A percentile compares a stretch with the other conserved stretches of the same genome.
These are phyloP conservation scores for Aspergillus caelatus DNA, from an alignment of 2,329 filamentous ascomycete species.

Conservation along the genomic window DNA sequence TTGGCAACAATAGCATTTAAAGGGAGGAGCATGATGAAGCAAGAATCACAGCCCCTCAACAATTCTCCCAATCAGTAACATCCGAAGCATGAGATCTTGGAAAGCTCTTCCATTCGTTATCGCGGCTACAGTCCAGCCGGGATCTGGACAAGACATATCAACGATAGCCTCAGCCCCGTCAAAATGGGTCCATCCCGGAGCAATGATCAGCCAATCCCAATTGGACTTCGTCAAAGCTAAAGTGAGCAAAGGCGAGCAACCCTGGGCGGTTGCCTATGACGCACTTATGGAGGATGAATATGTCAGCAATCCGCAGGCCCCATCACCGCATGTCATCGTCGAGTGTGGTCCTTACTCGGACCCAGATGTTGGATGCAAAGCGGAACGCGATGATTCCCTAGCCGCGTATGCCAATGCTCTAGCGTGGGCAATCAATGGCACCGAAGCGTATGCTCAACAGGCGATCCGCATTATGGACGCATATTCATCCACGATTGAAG, in stretches of 20 bases:
- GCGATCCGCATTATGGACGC: background rate
- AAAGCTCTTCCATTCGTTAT: background rate
- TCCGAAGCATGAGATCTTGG: background rate
- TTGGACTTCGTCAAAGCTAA: background rate
- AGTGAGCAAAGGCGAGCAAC: background rate
- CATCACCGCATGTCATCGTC: background rate
- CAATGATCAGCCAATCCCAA: background rate
- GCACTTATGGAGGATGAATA: background rate
- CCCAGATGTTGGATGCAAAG: background rate
- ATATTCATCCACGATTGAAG: background rate
- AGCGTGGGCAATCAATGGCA: background rate
- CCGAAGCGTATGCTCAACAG: background rate
- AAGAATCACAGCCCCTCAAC: background rate
- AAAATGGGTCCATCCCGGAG: constrained; percentile 1
- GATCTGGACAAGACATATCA: background rate
- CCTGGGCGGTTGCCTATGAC: background rate
- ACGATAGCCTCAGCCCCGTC: background rate
- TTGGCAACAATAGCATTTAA: background rate
- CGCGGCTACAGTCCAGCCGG: background rate
- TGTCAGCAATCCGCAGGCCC: background rate
- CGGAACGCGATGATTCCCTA: background rate
- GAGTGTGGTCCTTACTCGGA: background rate
- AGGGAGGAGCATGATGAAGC: background rate
- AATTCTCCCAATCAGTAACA: background rate
- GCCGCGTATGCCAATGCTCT: constrained; percentile 1